Conservation (phyloP, 495 filamentous ascomycete genomes). For the Oleoguttula mirabilis region DNA sequence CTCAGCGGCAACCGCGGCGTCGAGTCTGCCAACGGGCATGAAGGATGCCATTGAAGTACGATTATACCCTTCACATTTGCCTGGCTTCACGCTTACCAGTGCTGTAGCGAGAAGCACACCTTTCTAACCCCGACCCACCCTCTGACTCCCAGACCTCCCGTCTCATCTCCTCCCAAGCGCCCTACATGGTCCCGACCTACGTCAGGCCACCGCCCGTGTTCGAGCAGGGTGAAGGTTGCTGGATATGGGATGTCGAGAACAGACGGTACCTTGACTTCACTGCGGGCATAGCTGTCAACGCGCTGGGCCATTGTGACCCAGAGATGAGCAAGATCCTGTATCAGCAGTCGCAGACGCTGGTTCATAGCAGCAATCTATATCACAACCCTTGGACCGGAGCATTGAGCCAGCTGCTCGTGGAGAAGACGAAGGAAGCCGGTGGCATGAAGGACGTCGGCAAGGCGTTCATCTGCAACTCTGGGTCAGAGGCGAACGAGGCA, state of each 20-base stretch:
- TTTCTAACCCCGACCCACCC: slow-evolving; percentile 68
- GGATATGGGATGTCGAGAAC: slow-evolving; percentile 83
- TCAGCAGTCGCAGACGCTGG: slow-evolving; percentile 68
- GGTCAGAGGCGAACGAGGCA: slow-evolving; percentile 91
- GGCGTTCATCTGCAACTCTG: slow-evolving; percentile 90
- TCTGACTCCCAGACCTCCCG: slow-evolving; percentile 63
- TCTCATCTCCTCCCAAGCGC: slow-evolving; percentile 57
- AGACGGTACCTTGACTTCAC: slow-evolving; percentile 86
- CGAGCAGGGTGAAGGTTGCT: slow-evolving; percentile 70
- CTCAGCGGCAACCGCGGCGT: slow-evolving; percentile 25
- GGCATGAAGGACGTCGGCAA: slow-evolving; percentile 69
- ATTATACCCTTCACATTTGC: neutral
- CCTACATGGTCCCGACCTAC: slow-evolving; percentile 92
- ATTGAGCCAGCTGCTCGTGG: slow-evolving; percentile 73
- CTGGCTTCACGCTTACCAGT: neutral
- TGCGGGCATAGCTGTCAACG: slow-evolving; percentile 89
- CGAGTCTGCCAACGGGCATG: slow-evolving; percentile 26
- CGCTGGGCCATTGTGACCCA: slow-evolving; percentile 75
- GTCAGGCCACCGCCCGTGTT: slow-evolving; percentile 84
- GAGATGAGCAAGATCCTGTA: slow-evolving; percentile 55
- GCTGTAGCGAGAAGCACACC: slow-evolving; percentile 45
- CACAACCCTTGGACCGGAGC: slow-evolving; percentile 87
- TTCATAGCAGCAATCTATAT: slow-evolving; percentile 91
- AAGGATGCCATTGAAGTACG: slow-evolving; percentile 29
- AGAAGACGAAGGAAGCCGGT: slow-evolving; percentile 59